phyloP scores from a whole-genome alignment of 2,329 filamentous ascomycete species.

The Penicillium concentricum region DNA sequence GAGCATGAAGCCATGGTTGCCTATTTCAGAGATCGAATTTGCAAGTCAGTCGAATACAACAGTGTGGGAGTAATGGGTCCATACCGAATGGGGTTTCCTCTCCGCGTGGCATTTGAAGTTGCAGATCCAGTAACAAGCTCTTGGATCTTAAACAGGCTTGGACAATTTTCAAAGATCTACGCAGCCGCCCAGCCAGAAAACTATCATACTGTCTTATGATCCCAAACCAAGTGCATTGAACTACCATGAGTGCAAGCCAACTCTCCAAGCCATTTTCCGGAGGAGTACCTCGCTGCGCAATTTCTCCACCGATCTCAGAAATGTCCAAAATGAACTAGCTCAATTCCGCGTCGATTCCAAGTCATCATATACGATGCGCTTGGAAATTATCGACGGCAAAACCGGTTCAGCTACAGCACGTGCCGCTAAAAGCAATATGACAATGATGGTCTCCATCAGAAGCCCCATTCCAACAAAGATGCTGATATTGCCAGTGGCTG shows the following conservation, averaged over 20 bases:
- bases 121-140: slow-evolving; percentile 22
- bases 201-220: slow-evolving; percentile 8
- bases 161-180: slow-evolving; percentile 27
- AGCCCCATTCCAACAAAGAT: slow-evolving; percentile 25
- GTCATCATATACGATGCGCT: background rate
- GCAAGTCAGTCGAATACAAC: slow-evolving; percentile 31
- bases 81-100: slow-evolving; percentile 28
- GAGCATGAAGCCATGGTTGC: slow-evolving; percentile 22
- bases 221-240: background rate
- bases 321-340: background rate
- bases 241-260: background rate
- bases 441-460: slow-evolving; percentile 27
- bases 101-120: slow-evolving; percentile 28
- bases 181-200: slow-evolving; percentile 24
- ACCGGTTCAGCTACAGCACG: slow-evolving; percentile 25
- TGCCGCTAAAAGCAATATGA: slow-evolving; percentile 19
- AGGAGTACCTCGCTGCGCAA: background rate
- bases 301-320: background rate
- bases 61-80: slow-evolving; percentile 26
- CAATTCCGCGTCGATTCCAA: slow-evolving; percentile 4
- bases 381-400: background rate
- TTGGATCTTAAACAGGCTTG: slow-evolving; percentile 26
- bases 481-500: slow-evolving; percentile 14
- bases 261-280: background rate
- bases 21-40: slow-evolving; percentile 32